Percentiles rank a stretch among this genome's conserved stretches.
These are phyloP conservation scores for Coniophora puteana DNA, from an alignment of 1,284 basidiomycete species.

Conservation along the genomic window DNA sequence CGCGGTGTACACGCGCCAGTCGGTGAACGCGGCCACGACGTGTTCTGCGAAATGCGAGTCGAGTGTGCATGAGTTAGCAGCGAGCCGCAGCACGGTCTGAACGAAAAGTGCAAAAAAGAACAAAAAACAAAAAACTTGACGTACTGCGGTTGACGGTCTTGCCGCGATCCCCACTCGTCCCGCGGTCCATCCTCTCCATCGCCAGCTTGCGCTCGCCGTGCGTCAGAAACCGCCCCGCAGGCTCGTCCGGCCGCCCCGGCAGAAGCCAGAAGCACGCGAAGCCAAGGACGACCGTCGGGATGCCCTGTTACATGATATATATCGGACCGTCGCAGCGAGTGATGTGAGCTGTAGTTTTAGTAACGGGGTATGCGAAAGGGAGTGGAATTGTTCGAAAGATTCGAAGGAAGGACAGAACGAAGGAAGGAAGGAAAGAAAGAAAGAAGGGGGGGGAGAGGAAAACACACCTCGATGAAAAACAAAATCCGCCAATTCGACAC, in stretches of 20 bases:
- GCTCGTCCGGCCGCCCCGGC: conserved; percentile 69
- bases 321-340: not conserved
- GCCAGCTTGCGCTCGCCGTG: conserved; percentile 74
- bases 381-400: too few species aligned
- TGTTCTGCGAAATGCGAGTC: conserved; percentile 39
- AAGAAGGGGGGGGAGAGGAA: too few species aligned
- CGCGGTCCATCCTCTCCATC: conserved; percentile 70
- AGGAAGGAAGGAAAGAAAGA: too few species aligned
- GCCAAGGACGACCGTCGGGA: conserved; percentile 68
- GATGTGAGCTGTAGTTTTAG: too few species aligned
- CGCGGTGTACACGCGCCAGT: conserved; percentile 67
- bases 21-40: conserved; percentile 60
- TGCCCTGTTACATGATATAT: conserved; percentile 37
- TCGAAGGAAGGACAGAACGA: too few species aligned
- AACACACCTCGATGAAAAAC: conserved; percentile 70
- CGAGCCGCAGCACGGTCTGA: not conserved
- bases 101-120: not conserved
- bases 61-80: not conserved
- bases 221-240: conserved; percentile 57
- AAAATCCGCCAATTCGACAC: conserved; percentile 63
- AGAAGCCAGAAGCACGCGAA: conserved; percentile 61
- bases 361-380: too few species aligned
- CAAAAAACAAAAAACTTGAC: conserved; percentile 7
- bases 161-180: conserved; percentile 64
- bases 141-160: conserved; percentile 64